Percentiles rank a stretch among this genome's conserved stretches.
phyloP scores from a whole-genome alignment of 768 basidiomycete genomes.

The Suillus sp. region DNA sequence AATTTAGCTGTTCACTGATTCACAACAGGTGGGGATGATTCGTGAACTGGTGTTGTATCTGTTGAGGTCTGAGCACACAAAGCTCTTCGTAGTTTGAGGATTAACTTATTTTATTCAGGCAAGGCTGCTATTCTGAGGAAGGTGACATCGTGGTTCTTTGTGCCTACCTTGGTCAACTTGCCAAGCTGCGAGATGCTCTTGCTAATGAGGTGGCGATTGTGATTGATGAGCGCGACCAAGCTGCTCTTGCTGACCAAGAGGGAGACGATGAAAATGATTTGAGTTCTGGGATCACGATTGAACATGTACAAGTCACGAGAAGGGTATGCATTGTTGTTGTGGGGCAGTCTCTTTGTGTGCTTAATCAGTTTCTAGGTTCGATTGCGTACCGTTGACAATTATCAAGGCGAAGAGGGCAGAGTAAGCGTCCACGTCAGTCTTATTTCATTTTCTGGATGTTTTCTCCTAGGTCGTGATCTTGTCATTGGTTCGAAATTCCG shows the following conservation, averaged over 20 bases:
- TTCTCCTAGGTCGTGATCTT: constrained; percentile 63
- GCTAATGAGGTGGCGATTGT: constrained; percentile 55
- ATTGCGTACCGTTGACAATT: constrained; percentile 76
- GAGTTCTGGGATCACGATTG: constrained; percentile 27
- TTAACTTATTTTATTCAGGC: constrained; percentile 30
- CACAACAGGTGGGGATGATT: constrained; percentile 45
- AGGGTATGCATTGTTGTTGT: constrained; percentile 41
- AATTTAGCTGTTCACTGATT: constrained; percentile 7
- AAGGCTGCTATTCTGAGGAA: constrained; percentile 47
- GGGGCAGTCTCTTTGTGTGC: background rate
- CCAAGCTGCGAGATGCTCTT: constrained; percentile 45
- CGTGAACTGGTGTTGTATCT: constrained; percentile 56
- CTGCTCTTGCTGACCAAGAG: constrained; percentile 57
- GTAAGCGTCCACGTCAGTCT: constrained; percentile 31
- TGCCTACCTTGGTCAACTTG: constrained; percentile 54
- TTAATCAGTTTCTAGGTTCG: constrained; percentile 46
- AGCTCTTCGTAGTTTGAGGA: background rate
- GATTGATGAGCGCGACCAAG: constrained; percentile 71
- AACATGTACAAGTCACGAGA: constrained; percentile 53
- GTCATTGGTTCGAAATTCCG: constrained; percentile 73
- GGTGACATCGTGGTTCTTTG: constrained; percentile 59
- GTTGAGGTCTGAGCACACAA: constrained; percentile 33
- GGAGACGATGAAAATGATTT: constrained; percentile 33
- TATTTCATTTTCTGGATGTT: background rate
- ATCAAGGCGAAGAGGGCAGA: constrained; percentile 73